Percentiles rank a stretch among this genome's conserved stretches.
These are phyloP conservation scores for Clathrus columnatus DNA, from an alignment of 768 basidiomycete genomes.

Conservation along the genomic window DNA sequence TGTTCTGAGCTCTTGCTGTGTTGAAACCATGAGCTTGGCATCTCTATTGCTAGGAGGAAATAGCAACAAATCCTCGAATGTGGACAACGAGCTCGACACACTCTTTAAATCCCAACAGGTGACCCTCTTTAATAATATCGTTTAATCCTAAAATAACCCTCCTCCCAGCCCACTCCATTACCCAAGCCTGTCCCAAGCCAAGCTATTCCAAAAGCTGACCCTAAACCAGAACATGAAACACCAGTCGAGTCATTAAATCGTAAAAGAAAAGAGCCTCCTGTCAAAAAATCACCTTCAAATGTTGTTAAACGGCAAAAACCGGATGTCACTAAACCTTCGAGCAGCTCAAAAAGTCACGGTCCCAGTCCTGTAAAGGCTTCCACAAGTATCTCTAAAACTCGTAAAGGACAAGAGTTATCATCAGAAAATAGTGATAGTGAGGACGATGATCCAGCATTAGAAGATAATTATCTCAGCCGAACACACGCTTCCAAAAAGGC, in stretches of 20 bases:
- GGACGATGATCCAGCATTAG: constrained; percentile 24
- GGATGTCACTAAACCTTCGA: constrained; percentile 11
- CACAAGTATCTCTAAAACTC: constrained; percentile 21
- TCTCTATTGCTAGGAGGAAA: background rate
- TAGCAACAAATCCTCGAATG: constrained; percentile 5
- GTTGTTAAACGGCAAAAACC: constrained; percentile 14
- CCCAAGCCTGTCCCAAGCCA: constrained; percentile 9
- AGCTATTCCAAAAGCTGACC: constrained; percentile 17
- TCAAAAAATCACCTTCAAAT: constrained; percentile 3
- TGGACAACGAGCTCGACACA: constrained; percentile 44
- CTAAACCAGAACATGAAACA: constrained; percentile 28
- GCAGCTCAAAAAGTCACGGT: constrained; percentile 15
- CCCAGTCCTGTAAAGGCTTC: constrained; percentile 7
- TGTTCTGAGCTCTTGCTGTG: background rate
- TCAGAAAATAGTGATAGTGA: constrained; percentile 19
- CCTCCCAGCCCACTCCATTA: background rate
- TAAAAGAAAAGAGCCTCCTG: constrained; percentile 3
- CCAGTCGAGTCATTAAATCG: constrained; percentile 13
- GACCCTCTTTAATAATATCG: background rate
- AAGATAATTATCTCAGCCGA: constrained; percentile 23
- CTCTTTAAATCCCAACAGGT: constrained; percentile 45
- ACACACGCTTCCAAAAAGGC: background rate
- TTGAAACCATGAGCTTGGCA: background rate
- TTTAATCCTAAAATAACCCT: background rate
- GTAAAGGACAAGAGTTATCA: constrained; percentile 13